A percentile compares a stretch with the other conserved stretches of the same genome.
Conservation (phyloP, 106 monocot species). For the Dendrobium nobile region DNA sequence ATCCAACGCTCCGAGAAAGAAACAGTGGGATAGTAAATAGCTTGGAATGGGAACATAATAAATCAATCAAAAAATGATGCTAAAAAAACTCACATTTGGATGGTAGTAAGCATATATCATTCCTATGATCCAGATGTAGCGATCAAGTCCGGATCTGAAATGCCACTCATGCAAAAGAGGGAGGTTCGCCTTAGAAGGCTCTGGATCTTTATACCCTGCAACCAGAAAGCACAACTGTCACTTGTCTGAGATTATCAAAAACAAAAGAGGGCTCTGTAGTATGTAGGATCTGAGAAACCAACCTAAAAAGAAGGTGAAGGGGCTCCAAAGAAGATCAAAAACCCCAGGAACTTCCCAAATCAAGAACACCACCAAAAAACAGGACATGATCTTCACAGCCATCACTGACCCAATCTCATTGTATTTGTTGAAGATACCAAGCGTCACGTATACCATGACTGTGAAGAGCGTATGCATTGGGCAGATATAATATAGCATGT, state of each 20-base stretch:
- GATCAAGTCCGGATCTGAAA: slow-evolving; percentile 94
- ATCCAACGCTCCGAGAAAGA: background rate
- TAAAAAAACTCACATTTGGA: slow-evolving; percentile 52
- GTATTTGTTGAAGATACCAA: slow-evolving; percentile 89
- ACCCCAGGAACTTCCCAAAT: slow-evolving; percentile 94
- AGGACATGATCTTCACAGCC: slow-evolving; percentile 56
- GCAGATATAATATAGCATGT: slow-evolving; percentile 92
- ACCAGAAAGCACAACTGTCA: slow-evolving; percentile 6
- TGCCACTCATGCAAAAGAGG: slow-evolving; percentile 91
- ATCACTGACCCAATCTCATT: slow-evolving; percentile 86
- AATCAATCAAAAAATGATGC: background rate
- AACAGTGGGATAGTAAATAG: background rate
- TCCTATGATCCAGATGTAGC: slow-evolving; percentile 95
- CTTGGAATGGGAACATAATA: background rate
- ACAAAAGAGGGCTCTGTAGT: background rate
- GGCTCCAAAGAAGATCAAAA: slow-evolving; percentile 80
- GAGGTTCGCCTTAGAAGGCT: slow-evolving; percentile 66
- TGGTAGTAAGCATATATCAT: slow-evolving; percentile 97
- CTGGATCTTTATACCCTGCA: slow-evolving; percentile 77
- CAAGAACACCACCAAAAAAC: slow-evolving; percentile 71
- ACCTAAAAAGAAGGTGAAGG: slow-evolving; percentile 85
- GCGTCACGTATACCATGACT: slow-evolving; percentile 88
- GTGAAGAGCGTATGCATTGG: slow-evolving; percentile 99
- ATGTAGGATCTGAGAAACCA: slow-evolving; percentile 3
- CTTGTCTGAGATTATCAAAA: background rate